These are phyloP conservation scores for Oryza longistaminata DNA, from an alignment of 176 grass and related monocot species.

Conservation along the genomic window DNA sequence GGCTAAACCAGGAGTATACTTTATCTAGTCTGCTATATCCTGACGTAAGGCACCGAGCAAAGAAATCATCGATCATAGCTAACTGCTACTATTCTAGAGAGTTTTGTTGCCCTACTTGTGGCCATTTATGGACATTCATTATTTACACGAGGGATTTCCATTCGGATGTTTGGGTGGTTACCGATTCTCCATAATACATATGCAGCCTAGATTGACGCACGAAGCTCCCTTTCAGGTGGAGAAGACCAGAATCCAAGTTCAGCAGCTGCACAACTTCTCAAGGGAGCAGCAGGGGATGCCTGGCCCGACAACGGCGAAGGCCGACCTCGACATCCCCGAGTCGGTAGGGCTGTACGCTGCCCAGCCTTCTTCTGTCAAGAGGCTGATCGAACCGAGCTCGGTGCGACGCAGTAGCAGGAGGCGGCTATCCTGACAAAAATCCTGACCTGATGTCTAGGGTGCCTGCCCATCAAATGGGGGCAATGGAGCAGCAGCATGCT, in stretches of 20 bases:
- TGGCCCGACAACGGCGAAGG: constrained; percentile 32
- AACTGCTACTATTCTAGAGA: not conserved
- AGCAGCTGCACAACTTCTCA: constrained; percentile 48
- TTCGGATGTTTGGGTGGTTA: not conserved
- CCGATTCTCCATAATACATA: not conserved
- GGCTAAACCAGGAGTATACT: not conserved
- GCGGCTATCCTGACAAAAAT: constrained; percentile 4
- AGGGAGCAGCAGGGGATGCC: constrained; percentile 39
- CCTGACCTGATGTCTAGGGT: not conserved
- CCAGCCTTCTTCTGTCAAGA: constrained; percentile 38
- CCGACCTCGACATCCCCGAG: constrained; percentile 82
- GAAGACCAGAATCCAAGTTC: constrained; percentile 55
- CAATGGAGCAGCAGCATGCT: not conserved
- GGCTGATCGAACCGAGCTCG: constrained; percentile 42
- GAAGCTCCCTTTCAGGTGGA: constrained; percentile 54
- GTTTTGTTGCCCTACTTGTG: not conserved
- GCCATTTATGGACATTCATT: not conserved
- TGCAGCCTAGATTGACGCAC: not conserved
- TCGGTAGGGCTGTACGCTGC: constrained; percentile 59
- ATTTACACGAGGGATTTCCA: not conserved
- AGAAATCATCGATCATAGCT: not conserved
- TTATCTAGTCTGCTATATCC: not conserved
- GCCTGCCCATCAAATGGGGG: not conserved
- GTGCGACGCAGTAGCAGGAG: constrained; percentile 44
- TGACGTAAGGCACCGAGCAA: not conserved